Base-by-base conservation (phyloP, 129 eudicot species). In the Pseudognaphalium luteoalbum region DNA sequence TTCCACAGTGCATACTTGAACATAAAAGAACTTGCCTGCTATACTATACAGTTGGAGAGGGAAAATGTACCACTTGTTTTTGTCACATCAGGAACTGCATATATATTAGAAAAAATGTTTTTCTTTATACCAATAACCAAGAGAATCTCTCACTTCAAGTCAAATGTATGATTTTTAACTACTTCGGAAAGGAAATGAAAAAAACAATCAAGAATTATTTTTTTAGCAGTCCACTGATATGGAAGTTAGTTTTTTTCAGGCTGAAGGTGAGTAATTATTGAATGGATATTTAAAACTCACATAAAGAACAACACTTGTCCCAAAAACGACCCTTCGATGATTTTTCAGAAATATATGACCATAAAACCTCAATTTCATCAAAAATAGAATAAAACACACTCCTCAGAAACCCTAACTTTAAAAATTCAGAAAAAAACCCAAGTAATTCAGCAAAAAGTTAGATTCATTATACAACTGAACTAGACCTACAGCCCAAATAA, bases 391-490 rank as follows among this genome's bases (percentile, higher is more conserved):
- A 72, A 71, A 64, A 72, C n/a, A 8, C 30, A 6, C 47, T 34
- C 11, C 21, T 59, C 71, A 66, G 9, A 75, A 66, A 71, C 71
- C 79, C 79, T 82, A 69, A 10, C 67, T 64, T 79, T 42, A 8
- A 72, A 54, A 73, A 14, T 33, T 58, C 51, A 39, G 30, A 10
- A 58, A 25, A 14, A 37, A 20, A 21, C 66, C 44, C 58, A 68
- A 29, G 37, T 78, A 72, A 82, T 72, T 66, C 65, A 21, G 39
- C 65, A 47, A 79, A 41, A 22, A 54, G 59, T 12, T 33, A 59
- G 29, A 74, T 25, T 22, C 71, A 51, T 47, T 25, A 67, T 16
- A 28, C 22, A 68, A 64, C 39, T 52, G 29, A 68, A 62, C 64
- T 17, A 74, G 11, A 74, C 69, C 32, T 11, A 54, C 44, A 50